Conservation (phyloP, 23 red algal genomes). For the Gracilariopsis chorda region DNA sequence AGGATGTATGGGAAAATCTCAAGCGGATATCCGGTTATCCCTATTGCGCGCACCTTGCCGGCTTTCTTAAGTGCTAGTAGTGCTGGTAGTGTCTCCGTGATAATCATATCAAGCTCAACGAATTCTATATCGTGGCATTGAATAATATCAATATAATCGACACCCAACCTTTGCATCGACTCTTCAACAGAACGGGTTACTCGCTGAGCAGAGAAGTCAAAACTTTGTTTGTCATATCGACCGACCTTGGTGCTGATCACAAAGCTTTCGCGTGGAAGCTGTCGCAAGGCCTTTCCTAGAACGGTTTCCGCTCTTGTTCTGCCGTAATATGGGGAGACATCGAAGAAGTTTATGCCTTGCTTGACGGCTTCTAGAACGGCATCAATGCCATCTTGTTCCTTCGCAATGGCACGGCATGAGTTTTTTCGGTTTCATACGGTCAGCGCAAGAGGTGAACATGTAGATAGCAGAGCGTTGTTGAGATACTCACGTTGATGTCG, state of each 20-base stretch:
- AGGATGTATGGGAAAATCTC: conserved; percentile 77
- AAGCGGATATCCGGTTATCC: conserved; percentile 93
- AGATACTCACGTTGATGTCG: conserved; percentile 33
- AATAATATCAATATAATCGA: conserved; percentile 86
- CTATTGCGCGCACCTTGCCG: conserved; percentile 84
- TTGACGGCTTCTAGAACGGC: conserved; percentile 83
- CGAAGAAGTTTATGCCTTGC: conserved; percentile 94
- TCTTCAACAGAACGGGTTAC: conserved; percentile 77
- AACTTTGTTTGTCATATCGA: conserved; percentile 76
- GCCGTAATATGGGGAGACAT: conserved; percentile 94
- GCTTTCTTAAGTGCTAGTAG: conserved; percentile 49
- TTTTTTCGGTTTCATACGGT: no score
- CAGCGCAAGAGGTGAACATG: background rate
- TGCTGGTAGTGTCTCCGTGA: conserved; percentile 79
- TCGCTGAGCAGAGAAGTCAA: conserved; percentile 89
- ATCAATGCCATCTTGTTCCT: conserved; percentile 76
- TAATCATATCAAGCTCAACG: conserved; percentile 73
- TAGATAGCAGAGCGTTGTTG: background rate
- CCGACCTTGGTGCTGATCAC: conserved; percentile 96
- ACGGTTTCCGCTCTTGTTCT: conserved; percentile 81
- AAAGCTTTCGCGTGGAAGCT: conserved; percentile 83
- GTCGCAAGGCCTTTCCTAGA: conserved; percentile 73
- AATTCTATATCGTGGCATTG: conserved; percentile 99
- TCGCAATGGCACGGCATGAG: no score
- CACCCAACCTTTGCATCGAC: conserved; percentile 72